Evolutionary conservation across 306 rosid genomes (phyloP).

Genomic region (Lathyrus tuberosus): DNA sequence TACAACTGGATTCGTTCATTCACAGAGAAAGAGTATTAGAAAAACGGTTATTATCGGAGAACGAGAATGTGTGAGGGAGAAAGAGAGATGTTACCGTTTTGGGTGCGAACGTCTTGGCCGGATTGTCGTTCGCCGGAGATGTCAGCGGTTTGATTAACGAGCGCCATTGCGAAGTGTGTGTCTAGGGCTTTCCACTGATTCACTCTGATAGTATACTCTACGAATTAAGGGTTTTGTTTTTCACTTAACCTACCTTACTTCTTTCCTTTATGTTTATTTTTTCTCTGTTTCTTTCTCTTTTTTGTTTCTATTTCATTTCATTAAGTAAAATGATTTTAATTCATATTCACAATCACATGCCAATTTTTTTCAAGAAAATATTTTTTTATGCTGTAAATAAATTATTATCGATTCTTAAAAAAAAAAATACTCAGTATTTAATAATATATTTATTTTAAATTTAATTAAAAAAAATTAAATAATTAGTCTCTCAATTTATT

Average conservation of each 20-base stretch:
- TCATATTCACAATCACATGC: too few species aligned
- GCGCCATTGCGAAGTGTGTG: constrained; percentile 49
- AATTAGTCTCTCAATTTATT: too few species aligned
- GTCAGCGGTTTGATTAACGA: constrained; percentile 66
- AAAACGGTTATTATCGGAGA: constrained; percentile 1
- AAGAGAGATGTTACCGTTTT: constrained; percentile 61
- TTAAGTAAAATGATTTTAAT: too few species aligned
- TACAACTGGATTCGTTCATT: constrained; percentile 46
- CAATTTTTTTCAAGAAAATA: too few species aligned
- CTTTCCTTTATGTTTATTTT: not conserved
- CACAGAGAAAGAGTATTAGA: not conserved
- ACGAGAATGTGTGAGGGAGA: not conserved
- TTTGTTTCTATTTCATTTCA: not conserved
- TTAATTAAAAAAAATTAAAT: too few species aligned
- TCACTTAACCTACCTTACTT: constrained; percentile 17
- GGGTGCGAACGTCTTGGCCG: constrained; percentile 96
- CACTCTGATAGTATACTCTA: not conserved
- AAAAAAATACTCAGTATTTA: too few species aligned
- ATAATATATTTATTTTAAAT: too few species aligned
- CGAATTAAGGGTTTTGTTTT: constrained; percentile 7
- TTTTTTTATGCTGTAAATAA: too few species aligned
- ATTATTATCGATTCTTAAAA: too few species aligned
- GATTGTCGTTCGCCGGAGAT: constrained; percentile 90
- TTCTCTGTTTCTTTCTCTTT: not conserved
- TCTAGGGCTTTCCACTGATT: constrained; percentile 31